phyloP scores from a whole-genome alignment of 2,329 filamentous ascomycete genomes.

The Raffaelea deltoideospora region DNA sequence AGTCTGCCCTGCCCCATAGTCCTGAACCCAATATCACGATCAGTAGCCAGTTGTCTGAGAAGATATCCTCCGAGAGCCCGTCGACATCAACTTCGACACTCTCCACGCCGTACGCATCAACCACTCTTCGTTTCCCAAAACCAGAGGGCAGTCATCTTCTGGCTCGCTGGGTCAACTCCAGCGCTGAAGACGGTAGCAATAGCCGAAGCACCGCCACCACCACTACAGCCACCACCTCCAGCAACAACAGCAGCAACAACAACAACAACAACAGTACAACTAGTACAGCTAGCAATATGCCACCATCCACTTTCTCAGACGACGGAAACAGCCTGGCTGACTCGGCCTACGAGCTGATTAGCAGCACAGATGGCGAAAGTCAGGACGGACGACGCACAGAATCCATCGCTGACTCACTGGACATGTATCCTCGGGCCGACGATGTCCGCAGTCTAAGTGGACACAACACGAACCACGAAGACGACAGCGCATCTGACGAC shows the following conservation, averaged over 20 bases:
- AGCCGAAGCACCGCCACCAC: too few species aligned
- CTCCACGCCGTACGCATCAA: constrained; percentile 2
- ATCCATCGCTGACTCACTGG: constrained; percentile 16
- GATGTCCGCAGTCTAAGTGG: constrained; percentile 17
- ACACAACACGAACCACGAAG: constrained; percentile 31
- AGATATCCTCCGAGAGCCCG: not conserved
- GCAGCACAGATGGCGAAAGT: constrained; percentile 35
- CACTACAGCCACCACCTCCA: too few species aligned
- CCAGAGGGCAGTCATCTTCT: constrained; percentile 39
- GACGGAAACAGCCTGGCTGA: constrained; percentile 37
- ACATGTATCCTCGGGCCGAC: constrained; percentile 12
- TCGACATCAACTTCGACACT: not conserved
- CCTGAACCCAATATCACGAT: too few species aligned
- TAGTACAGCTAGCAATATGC: constrained; percentile 20
- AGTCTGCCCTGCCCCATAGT: not conserved
- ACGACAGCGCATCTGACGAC: constrained; percentile 15
- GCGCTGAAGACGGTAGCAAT: constrained; percentile 39
- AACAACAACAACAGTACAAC: too few species aligned
- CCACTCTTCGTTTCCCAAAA: constrained; percentile 36
- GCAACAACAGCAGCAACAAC: too few species aligned
- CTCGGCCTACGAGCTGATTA: constrained; percentile 42
- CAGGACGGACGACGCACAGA: constrained; percentile 32
- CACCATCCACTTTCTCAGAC: constrained; percentile 21
- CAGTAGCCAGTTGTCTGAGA: too few species aligned
- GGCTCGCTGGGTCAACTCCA: constrained; percentile 44